phyloP scores from a whole-genome alignment of 352 stramenopile genomes.

The Globisporangium nagaii region DNA sequence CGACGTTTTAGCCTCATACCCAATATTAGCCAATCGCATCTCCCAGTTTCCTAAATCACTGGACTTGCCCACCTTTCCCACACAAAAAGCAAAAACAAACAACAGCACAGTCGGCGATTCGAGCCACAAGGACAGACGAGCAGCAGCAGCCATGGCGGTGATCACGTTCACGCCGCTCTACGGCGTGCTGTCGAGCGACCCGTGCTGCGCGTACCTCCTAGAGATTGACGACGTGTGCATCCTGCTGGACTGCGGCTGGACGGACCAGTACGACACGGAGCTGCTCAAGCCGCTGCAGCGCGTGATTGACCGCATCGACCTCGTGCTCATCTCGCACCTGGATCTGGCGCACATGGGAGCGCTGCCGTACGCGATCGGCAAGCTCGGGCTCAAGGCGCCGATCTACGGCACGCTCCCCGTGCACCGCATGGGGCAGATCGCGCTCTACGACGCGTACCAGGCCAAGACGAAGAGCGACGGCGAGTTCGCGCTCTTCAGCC shows the following conservation, averaged over 20 bases:
- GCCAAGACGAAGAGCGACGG: constrained; percentile 90
- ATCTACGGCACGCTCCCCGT: constrained; percentile 94
- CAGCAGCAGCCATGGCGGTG: constrained; percentile 61
- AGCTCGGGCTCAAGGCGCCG: constrained; percentile 77
- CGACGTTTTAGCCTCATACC: constrained; percentile 1
- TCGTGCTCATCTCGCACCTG: constrained; percentile 88
- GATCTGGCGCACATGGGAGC: constrained; percentile 89
- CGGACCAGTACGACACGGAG: constrained; percentile 82
- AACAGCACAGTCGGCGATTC: no score
- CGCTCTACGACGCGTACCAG: constrained; percentile 94
- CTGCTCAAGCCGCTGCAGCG: constrained; percentile 77
- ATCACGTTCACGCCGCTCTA: constrained; percentile 91
- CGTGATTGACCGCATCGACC: constrained; percentile 81
- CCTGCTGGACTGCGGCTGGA: constrained; percentile 89
- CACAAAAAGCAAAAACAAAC: constrained; percentile 6
- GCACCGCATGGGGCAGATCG: constrained; percentile 96
- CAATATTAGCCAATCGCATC: constrained; percentile 8
- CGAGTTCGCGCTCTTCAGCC: constrained; percentile 85
- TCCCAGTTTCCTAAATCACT: neutral
- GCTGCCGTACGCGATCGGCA: constrained; percentile 86
- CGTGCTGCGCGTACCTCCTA: constrained; percentile 84
- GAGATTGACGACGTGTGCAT: constrained; percentile 91
- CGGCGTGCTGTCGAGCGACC: constrained; percentile 74
- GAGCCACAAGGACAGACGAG: neutral
- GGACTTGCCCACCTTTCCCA: neutral